Base-by-base conservation (phyloP, 352 stramenopile species). In the Pythium utonaiense region DNA sequence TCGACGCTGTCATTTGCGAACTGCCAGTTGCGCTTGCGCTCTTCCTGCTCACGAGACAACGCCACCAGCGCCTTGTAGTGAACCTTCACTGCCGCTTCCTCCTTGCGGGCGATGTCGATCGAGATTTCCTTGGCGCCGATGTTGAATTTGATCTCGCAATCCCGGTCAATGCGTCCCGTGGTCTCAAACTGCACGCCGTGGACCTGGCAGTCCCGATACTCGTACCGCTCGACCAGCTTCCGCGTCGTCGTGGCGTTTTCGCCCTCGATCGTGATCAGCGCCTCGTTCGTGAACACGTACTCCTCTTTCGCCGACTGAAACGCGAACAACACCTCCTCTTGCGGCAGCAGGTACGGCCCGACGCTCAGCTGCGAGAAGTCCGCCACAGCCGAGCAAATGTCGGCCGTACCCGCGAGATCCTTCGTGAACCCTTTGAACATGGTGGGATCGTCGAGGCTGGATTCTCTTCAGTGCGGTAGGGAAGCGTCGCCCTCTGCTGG, bases 111-210 rank as follows among this genome's bases (percentile, higher is more conserved):
- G 36, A 84, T 81, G 57, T 87, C 77, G 42, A 87, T 84, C 36
- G 60, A 79, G 9, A 84, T 51, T 14, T 70, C 27, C 13, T 56
- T 25, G 2, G 69, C 56, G 17, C 75, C 77, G 41, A 87, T 81
- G 14, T 38, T 21, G 62, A 87, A 84, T 62, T 87, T 84, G 65
- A 87, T 82, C 64, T 84, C 77, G 40, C 77, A 87, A 65, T 87
- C 77, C 30, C 75, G 77, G 41, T 87, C 77, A 19, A 83, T 54
- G 22, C 73, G 73, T 0, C 77, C 77, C 3, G 75, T 78, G 9
- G 77, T 87, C 65, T 84, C 77, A 44, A 87, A 84, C 25, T 63
- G 27, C 12, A 87, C 74, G 13, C 66, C 40, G 0, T 51, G 53
- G 48, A 83, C 52, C 8, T 31, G n/a, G 28, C 64, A 61, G 22